A percentile compares a stretch with the other conserved stretches of the same genome.
Evolutionary conservation across 176 grass and related monocot genomes (phyloP).

Genomic region (Secale cereale): DNA sequence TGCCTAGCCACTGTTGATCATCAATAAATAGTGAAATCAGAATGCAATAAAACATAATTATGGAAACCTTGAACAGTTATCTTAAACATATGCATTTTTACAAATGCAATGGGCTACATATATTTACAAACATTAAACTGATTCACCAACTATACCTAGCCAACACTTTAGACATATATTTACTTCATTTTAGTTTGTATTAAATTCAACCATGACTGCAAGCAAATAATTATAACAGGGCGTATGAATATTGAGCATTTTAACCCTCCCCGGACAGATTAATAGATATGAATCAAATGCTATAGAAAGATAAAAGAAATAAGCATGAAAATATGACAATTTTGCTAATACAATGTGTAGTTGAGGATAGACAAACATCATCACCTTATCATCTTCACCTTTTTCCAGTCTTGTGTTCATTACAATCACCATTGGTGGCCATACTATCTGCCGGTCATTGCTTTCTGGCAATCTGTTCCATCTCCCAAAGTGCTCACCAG

Average conservation of each 20-base stretch:
- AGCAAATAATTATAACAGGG: background rate
- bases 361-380: background rate
- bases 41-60: background rate
- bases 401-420: slow-evolving; percentile 80
- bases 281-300: background rate
- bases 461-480: slow-evolving; percentile 79
- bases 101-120: background rate
- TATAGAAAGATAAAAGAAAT: slow-evolving; percentile 2
- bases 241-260: background rate
- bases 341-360: background rate
- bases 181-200: background rate
- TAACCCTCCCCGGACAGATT: background rate
- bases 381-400: slow-evolving; percentile 79
- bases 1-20: slow-evolving; percentile 64
- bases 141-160: background rate
- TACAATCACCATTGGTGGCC: slow-evolving; percentile 94
- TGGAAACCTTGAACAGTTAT: background rate
- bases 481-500: slow-evolving; percentile 71
- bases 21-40: slow-evolving; percentile 24
- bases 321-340: slow-evolving; percentile 10
- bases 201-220: background rate
- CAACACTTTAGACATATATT: background rate
- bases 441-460: slow-evolving; percentile 63
- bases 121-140: background rate
- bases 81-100: background rate